These are phyloP conservation scores for Microthlaspi erraticum DNA, from an alignment of 345 rosid genomes.

Conservation along the genomic window DNA sequence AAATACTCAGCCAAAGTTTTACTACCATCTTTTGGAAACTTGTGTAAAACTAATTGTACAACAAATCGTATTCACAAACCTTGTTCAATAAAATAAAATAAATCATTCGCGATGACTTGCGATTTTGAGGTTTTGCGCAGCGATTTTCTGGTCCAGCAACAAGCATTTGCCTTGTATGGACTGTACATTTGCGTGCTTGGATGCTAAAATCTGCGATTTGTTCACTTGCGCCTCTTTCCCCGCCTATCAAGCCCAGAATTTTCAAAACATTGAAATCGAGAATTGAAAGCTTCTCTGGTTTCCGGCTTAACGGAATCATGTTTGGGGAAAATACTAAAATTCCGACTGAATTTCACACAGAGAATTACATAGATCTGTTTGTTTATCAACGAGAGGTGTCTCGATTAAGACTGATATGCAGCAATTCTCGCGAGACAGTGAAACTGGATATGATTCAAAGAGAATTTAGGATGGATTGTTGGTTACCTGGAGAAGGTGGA, in stretches of 20 bases:
- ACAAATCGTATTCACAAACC: no score
- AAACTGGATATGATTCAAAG: slow-evolving; percentile 11
- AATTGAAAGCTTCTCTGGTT: neutral
- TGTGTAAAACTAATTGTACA: no score
- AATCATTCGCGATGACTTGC: no score
- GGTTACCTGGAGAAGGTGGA: slow-evolving; percentile 68
- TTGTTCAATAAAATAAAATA: no score
- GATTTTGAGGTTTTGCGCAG: no score
- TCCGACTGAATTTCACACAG: no score
- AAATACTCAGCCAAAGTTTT: no score
- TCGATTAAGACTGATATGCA: neutral
- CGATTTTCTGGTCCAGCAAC: no score
- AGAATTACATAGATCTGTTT: slow-evolving; percentile 9
- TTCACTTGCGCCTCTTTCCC: slow-evolving; percentile 68
- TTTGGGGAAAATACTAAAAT: neutral
- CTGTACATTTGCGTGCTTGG: no score
- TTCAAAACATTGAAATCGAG: neutral
- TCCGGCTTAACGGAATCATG: neutral
- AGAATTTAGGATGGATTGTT: slow-evolving; percentile 9
- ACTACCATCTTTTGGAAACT: no score
- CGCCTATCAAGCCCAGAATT: slow-evolving; percentile 46
- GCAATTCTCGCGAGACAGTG: slow-evolving; percentile 13
- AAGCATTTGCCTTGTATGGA: no score
- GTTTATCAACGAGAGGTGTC: slow-evolving; percentile 8
- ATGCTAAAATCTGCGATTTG: no score